A percentile compares a stretch with the other conserved stretches of the same genome.
Conservation (phyloP, 129 eudicot species). For the Tagetes patula region DNA sequence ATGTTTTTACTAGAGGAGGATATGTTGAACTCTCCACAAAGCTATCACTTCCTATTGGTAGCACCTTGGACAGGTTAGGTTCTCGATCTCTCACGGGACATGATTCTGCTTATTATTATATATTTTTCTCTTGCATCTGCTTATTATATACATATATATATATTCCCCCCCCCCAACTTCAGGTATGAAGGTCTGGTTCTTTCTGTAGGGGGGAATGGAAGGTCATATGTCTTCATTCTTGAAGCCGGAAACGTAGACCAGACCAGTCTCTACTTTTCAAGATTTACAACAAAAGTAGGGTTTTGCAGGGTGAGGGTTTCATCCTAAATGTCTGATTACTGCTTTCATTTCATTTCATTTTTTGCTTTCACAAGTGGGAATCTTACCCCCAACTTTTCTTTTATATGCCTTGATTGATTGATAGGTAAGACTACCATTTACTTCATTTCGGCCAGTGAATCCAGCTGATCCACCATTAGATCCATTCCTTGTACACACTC, state of each 20-base stretch:
- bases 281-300: slow-evolving; percentile 94
- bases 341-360: slow-evolving; percentile 14
- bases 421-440: slow-evolving; percentile 93
- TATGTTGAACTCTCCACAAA: no score
- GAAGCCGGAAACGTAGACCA: slow-evolving; percentile 76
- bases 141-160: neutral
- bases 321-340: neutral
- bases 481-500: slow-evolving; percentile 93
- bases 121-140: slow-evolving; percentile 5
- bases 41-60: slow-evolving; percentile 88
- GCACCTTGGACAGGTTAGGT: slow-evolving; percentile 80
- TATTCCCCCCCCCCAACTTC: slow-evolving; percentile 13
- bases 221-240: slow-evolving; percentile 83
- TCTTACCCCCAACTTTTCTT: slow-evolving; percentile 21
- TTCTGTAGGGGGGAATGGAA: slow-evolving; percentile 95
- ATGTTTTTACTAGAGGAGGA: neutral
- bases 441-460: slow-evolving; percentile 84
- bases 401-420: slow-evolving; percentile 54
- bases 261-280: slow-evolving; percentile 66
- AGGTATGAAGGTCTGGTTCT: slow-evolving; percentile 95
- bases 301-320: slow-evolving; percentile 80
- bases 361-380: slow-evolving; percentile 24
- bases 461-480: slow-evolving; percentile 95
- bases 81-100: no score
- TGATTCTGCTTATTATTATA: no score